phyloP scores from a whole-genome alignment of 495 filamentous ascomycete species.

The Neurospora intermedia region DNA sequence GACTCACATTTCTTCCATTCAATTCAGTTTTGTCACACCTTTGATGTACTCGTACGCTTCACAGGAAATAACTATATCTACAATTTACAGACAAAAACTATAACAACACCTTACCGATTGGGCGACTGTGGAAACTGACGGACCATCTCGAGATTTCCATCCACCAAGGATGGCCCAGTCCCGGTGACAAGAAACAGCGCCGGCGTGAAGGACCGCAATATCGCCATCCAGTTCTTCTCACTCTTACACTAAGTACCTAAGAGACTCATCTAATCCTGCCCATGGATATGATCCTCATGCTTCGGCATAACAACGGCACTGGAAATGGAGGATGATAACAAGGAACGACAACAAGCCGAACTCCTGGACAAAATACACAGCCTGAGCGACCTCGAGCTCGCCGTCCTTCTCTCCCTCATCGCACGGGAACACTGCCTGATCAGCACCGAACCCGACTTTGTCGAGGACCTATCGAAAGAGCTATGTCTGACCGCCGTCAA shows the following conservation, averaged over 20 bases:
- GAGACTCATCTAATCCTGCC: background rate
- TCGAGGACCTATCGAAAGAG: constrained; percentile 59
- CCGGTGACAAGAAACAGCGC: background rate
- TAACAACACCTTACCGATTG: background rate
- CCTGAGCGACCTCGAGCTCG: constrained; percentile 83
- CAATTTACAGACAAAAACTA: background rate
- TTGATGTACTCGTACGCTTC: background rate
- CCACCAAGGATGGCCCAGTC: background rate
- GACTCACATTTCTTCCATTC: background rate
- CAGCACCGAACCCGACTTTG: constrained; percentile 49
- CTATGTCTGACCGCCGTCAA: constrained; percentile 56
- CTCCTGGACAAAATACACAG: constrained; percentile 56
- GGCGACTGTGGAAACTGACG: background rate
- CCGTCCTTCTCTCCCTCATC: constrained; percentile 66
- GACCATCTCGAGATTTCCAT: background rate
- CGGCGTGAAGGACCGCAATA: background rate
- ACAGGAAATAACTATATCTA: background rate
- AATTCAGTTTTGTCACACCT: background rate
- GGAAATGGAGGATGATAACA: constrained; percentile 47
- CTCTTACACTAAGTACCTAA: background rate
- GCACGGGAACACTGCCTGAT: constrained; percentile 81
- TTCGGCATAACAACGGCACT: background rate
- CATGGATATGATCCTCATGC: background rate
- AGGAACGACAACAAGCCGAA: constrained; percentile 5
- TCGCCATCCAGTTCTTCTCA: background rate